Conservation (phyloP, 164 flowering plant genomes). For the Dillenia suffruticosa region DNA sequence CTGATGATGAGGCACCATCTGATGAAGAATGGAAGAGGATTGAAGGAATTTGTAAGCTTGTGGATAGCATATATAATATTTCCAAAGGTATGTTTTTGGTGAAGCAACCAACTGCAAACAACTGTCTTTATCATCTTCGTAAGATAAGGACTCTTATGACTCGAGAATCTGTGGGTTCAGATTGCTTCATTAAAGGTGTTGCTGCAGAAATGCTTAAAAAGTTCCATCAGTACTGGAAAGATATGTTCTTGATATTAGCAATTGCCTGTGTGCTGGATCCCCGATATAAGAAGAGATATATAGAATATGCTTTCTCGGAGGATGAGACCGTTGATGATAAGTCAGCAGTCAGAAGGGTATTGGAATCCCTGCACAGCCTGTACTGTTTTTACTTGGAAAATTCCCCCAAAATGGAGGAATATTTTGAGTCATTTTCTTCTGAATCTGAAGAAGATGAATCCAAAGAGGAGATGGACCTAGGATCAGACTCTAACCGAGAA, state of each 20-base stretch:
- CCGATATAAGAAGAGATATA: constrained; percentile 15
- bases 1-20: constrained; percentile 2
- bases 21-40: constrained; percentile 7
- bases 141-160: constrained; percentile 4
- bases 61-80: neutral
- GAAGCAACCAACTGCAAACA: constrained; percentile 6
- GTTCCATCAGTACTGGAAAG: constrained; percentile 17
- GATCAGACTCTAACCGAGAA: neutral
- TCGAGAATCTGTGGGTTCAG: constrained; percentile 6
- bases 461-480: neutral
- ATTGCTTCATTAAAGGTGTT: constrained; percentile 2
- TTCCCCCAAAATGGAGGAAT: neutral
- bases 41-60: constrained; percentile 6
- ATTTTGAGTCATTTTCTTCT: neutral
- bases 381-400: constrained; percentile 6
- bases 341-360: constrained; percentile 2
- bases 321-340: constrained; percentile 1
- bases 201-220: constrained; percentile 7
- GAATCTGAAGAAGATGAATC: neutral
- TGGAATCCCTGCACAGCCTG: constrained; percentile 14
- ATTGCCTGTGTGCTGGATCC: constrained; percentile 21
- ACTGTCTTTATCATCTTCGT: constrained; percentile 6
- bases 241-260: constrained; percentile 15
- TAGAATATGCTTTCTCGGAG: constrained; percentile 13
- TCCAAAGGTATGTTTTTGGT: constrained; percentile 1